Evolutionary conservation across 352 stramenopile genomes (phyloP), one percentile per base, ranked within the genome.

Genomic region (Globisporangium abappressorium): DNA sequence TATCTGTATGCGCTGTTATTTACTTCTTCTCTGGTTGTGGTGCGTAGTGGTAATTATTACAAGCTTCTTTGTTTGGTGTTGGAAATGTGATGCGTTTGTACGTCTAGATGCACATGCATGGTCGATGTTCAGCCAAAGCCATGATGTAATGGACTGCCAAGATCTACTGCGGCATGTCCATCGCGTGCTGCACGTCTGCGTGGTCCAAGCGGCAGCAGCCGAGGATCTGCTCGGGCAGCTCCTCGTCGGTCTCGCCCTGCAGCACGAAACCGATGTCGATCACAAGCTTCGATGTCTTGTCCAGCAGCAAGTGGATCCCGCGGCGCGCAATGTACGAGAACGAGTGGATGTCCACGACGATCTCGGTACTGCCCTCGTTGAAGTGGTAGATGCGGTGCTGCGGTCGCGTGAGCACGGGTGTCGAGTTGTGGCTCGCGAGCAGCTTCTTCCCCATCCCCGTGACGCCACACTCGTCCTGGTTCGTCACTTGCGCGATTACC

Each of bases 231-330:
- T 97, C 90, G 0, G 90, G 90, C 28, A 97, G 69, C 61, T 97
- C 89, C 33, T 96, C 85, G 22, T 96, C 87, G 1, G 82, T 85
- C 69, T 97, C 89, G 36, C 90, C 89, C 68, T 97, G 87, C 14
- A 97, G 76, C 18, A 95, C 87, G 64, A 95, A 95, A 0, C 80
- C 85, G 8, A 97, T 77, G 76, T 97, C 90, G 64, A 97, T 93
- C 51, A 97, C 84, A 22, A 97, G 72, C 33, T 81, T 78, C 38
- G 83, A 72, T 4, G 78, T 89, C 76, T 91, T 93, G 79, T 93
- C 82, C 15, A 93, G 71, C 51, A 94, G 70, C 55, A 89, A 72
- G 76, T 93, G 74, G 72, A 94, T 93, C 56, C 87, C 87, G 18
- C 83, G 85, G 2, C 87, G 84, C 15, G 87, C 87, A 62, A 94